Evolutionary conservation across 495 filamentous ascomycete species (phyloP).

Genomic region (Xylaria palmicola): DNA sequence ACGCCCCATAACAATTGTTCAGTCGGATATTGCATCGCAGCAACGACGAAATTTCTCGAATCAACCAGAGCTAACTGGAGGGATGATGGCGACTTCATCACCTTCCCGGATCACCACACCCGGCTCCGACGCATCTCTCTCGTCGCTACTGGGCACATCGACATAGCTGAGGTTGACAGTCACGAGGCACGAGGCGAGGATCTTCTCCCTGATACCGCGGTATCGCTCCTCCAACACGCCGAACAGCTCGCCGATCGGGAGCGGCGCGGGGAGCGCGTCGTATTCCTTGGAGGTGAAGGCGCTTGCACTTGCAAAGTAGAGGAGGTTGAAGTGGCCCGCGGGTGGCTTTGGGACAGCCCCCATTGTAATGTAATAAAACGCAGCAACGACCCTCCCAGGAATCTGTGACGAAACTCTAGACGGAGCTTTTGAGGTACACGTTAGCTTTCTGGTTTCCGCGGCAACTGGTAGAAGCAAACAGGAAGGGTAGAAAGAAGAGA

Average conservation of each 20-base stretch:
- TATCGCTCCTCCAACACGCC: conserved; percentile 71
- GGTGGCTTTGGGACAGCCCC: conserved; percentile 41
- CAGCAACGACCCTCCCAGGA: too few species aligned
- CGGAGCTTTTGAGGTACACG: not conserved
- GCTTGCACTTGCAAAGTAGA: conserved; percentile 83
- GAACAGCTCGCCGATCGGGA: conserved; percentile 66
- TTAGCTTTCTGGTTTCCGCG: conserved; percentile 19
- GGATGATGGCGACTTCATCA: conserved; percentile 93
- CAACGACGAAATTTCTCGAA: too few species aligned
- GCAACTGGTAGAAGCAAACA: not conserved
- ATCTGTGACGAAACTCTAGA: too few species aligned
- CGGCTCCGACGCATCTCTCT: conserved; percentile 32
- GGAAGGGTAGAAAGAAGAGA: conserved; percentile 22
- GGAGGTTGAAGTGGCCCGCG: conserved; percentile 67
- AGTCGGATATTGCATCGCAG: too few species aligned
- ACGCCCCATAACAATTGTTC: not conserved
- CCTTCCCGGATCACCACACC: conserved; percentile 62
- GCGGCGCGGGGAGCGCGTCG: conserved; percentile 71
- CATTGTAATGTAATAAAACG: conserved; percentile 19
- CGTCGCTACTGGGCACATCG: conserved; percentile 57
- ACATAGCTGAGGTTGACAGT: conserved; percentile 90
- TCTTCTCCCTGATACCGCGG: conserved; percentile 70
- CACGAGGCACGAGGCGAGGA: conserved; percentile 74
- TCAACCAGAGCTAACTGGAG: conserved; percentile 87
- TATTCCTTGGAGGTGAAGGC: conserved; percentile 69